Evolutionary conservation across 1,139 yeast genomes (phyloP), one percentile per base, ranked within the genome.

Genomic region (Geotrichum bryndzae): DNA sequence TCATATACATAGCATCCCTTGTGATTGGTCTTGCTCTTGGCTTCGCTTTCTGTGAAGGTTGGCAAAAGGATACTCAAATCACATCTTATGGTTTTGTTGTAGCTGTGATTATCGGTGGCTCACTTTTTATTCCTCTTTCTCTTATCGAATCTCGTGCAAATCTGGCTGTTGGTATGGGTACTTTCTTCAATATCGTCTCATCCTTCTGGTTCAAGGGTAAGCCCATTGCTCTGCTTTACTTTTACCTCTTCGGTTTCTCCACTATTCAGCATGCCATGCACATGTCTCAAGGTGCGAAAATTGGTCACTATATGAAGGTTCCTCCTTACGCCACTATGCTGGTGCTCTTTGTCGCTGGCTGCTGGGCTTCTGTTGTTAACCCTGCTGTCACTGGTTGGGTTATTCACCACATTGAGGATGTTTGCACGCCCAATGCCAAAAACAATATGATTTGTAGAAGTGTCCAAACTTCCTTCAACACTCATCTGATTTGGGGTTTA

Each of bases 401-500:
- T 61, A 66, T 68, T 41, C 79, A 77, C 56, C 67, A 75, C 63
- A 79, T 83, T 63, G 74, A 75, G 13, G 74, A 75, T 61, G 73
- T 83, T 63, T 83, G 87, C 74, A 67, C 68, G 1, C 64, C 76
- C 3, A 67, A 71, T 8, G 83, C 81, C 70, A 61, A 65, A 15
- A 72, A 74, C 52, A 73, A 73, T 41, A 79, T 79, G 67, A 72
- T 78, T 6, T 80, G 83, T 68, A 81, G 82, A 18, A 68, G 68
- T 35, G 74, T 75, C 22, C 70, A 69, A 45, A 76, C 76, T 2
- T 79, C 74, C 68, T 81, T 74, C 70, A 74, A 76, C 59, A 81
- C 84, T 27, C 77, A 82, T n/a, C 48, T 83, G 58, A 74, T 80
- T 60, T 83, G 86, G 86, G 84, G 84, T 68, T 80, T 79, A 18